phyloP scores from a whole-genome alignment of 2,329 filamentous ascomycete species.

The Dactylellina sp. region DNA sequence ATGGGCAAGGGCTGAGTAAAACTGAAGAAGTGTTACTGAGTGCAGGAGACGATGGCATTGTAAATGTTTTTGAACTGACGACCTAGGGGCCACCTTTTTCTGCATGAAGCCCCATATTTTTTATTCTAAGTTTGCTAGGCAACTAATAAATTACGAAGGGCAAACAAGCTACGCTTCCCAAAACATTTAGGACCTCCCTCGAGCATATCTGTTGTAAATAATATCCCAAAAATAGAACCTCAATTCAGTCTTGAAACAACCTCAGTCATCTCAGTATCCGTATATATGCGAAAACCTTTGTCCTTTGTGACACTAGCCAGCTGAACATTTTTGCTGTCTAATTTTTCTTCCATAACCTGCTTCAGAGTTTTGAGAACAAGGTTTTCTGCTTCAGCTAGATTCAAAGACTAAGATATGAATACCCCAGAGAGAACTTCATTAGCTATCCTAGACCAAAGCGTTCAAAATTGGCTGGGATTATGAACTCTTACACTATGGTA shows the following conservation, averaged over 20 bases:
- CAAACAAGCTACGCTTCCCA: background rate
- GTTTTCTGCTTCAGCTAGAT: conserved; percentile 90
- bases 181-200: too few relatives aligned
- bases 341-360: conserved; percentile 99
- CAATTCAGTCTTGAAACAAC: conserved; percentile 80
- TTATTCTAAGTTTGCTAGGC: too few relatives aligned
- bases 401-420: conserved; percentile 75
- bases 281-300: conserved; percentile 98
- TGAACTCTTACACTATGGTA: conserved; percentile 80
- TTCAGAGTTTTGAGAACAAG: conserved; percentile 97
- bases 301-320: conserved; percentile 97
- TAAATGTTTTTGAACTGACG: conserved; percentile 80
- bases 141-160: background rate
- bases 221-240: background rate
- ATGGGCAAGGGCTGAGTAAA: conserved; percentile 71
- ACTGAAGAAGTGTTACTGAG: conserved; percentile 83
- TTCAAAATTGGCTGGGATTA: background rate
- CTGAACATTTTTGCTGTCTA: conserved; percentile 98
- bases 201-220: background rate
- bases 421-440: conserved; percentile 27
- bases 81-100: background rate
- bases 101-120: too few relatives aligned
- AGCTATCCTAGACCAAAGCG: conserved; percentile 48
- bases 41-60: conserved; percentile 90
- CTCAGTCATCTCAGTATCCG: conserved; percentile 93